Evolutionary conservation across 306 rosid species (phyloP).

Genomic region (Vigna unguiculata): DNA sequence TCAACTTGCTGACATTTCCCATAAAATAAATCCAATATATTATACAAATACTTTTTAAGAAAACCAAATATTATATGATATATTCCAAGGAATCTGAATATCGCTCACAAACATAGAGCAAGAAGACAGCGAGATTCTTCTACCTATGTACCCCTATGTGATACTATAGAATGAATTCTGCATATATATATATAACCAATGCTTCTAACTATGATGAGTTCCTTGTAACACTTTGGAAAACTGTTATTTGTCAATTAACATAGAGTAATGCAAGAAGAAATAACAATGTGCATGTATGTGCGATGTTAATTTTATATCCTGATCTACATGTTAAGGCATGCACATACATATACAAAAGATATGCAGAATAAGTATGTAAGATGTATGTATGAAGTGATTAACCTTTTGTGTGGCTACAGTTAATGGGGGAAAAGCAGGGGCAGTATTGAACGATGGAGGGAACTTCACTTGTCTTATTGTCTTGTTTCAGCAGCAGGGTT

Average conservation of each 20-base stretch:
- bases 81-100: conserved; percentile 38
- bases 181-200: background rate
- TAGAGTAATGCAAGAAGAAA: background rate
- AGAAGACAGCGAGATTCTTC: conserved; percentile 39
- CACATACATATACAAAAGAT: background rate
- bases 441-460: conserved; percentile 17
- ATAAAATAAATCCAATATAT: conserved; percentile 8
- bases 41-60: background rate
- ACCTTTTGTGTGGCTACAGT: background rate
- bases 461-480: conserved; percentile 10
- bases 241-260: background rate
- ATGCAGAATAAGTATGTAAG: background rate
- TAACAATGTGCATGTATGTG: background rate
- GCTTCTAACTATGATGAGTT: background rate
- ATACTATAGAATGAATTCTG: background rate
- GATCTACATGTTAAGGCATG: background rate
- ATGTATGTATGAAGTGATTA: background rate
- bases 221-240: background rate
- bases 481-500: conserved; percentile 12
- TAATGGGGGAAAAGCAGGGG: conserved; percentile 32
- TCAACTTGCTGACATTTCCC: background rate
- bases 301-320: background rate
- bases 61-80: conserved; percentile 9
- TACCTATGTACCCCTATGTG: background rate
- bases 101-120: conserved; percentile 16